Evolutionary conservation across 129 eudicot species (phyloP).

Genomic region (Apium graveolens): DNA sequence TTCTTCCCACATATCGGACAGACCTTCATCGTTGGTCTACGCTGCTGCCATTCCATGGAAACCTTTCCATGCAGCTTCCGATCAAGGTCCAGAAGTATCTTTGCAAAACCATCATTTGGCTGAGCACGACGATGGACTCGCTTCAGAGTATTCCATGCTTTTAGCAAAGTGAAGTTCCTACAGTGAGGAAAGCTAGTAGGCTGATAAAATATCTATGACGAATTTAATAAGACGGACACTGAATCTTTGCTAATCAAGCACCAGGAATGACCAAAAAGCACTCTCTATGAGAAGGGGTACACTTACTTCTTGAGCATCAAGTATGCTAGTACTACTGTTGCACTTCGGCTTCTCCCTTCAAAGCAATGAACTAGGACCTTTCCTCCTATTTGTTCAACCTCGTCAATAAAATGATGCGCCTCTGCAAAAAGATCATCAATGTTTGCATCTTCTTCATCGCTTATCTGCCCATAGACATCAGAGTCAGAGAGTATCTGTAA

Average conservation of each 20-base stretch:
- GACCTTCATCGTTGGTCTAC: slow-evolving; percentile 72
- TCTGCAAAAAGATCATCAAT: slow-evolving; percentile 68
- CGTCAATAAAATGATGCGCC: slow-evolving; percentile 69
- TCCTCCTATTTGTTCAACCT: slow-evolving; percentile 65
- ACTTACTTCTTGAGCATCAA: slow-evolving; percentile 80
- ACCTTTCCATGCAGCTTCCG: slow-evolving; percentile 74
- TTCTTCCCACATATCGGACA: slow-evolving; percentile 92
- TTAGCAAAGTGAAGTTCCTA: slow-evolving; percentile 62
- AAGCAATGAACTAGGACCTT: slow-evolving; percentile 96
- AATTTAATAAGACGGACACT: background rate
- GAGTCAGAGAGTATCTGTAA: background rate
- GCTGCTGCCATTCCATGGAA: slow-evolving; percentile 96
- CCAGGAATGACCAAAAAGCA: background rate
- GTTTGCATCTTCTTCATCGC: slow-evolving; percentile 74
- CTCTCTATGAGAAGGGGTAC: background rate
- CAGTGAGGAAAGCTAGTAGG: slow-evolving; percentile 1
- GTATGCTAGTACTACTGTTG: slow-evolving; percentile 87
- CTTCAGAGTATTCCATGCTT: slow-evolving; percentile 80
- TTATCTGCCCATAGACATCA: slow-evolving; percentile 40
- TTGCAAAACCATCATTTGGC: slow-evolving; percentile 95
- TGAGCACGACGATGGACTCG: slow-evolving; percentile 88
- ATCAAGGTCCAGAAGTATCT: slow-evolving; percentile 67
- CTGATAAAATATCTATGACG: background rate
- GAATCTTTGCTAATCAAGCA: background rate
- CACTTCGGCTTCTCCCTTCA: slow-evolving; percentile 98